Evolutionary conservation across 306 rosid species (phyloP).

Genomic region (Sphenostylis stenocarpa): DNA sequence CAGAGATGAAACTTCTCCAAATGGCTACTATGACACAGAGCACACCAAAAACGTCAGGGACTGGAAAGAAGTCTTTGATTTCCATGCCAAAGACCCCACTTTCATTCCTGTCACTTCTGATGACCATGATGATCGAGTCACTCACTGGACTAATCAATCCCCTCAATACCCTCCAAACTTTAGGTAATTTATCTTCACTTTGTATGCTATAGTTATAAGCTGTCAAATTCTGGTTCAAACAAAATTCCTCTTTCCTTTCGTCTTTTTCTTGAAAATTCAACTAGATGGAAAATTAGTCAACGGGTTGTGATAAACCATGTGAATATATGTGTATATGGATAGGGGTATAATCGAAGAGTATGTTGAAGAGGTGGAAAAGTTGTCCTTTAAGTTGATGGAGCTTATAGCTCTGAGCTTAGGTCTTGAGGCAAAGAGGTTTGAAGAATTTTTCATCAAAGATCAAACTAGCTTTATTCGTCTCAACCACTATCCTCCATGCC

Average conservation of each 20-base stretch:
- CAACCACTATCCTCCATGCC: conserved; percentile 70
- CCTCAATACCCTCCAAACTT: conserved; percentile 1
- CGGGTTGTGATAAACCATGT: not conserved
- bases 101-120: conserved; percentile 18
- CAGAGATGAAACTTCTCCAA: not conserved
- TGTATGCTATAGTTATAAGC: not conserved
- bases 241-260: not conserved
- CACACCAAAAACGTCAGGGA: too few species aligned
- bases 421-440: conserved; percentile 48
- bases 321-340: not conserved
- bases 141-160: not conserved
- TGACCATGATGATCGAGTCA: not conserved
- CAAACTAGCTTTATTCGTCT: conserved; percentile 52
- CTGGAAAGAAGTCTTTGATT: conserved; percentile 49
- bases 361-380: conserved; percentile 43
- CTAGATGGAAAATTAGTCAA: not conserved
- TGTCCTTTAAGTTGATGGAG: conserved; percentile 56
- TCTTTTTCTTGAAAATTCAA: too few species aligned
- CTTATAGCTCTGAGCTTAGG: conserved; percentile 63
- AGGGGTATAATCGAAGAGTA: conserved; percentile 56
- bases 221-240: not conserved
- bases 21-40: too few species aligned
- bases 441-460: conserved; percentile 44
- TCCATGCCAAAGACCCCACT: not conserved
- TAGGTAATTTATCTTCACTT: not conserved